These are phyloP conservation scores for Talaromyces sp. DNA, from an alignment of 2,329 filamentous ascomycete species.

Conservation along the genomic window DNA sequence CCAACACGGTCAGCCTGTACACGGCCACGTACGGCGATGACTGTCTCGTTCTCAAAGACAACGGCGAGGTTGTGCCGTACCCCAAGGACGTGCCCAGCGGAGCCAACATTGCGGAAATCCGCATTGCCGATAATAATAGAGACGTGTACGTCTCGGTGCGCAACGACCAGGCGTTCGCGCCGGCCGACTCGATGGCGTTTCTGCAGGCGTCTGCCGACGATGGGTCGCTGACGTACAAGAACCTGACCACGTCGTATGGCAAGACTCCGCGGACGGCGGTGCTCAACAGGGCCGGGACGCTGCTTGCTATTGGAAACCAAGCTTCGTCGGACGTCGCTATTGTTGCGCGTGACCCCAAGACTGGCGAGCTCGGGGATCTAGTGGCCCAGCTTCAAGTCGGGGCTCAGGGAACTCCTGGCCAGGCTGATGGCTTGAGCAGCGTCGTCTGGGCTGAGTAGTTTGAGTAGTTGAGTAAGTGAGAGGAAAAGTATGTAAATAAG, in stretches of 20 bases:
- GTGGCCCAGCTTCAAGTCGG: slow-evolving; percentile 27
- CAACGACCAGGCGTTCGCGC: slow-evolving; percentile 22
- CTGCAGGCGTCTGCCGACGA: slow-evolving; percentile 21
- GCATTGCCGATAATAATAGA: slow-evolving; percentile 11
- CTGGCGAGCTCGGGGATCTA: slow-evolving; percentile 51
- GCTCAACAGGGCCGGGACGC: slow-evolving; percentile 58
- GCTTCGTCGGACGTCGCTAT: slow-evolving; percentile 56
- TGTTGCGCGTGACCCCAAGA: slow-evolving; percentile 53
- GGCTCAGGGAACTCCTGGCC: slow-evolving; percentile 19
- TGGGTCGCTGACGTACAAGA: slow-evolving; percentile 57
- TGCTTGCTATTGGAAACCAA: slow-evolving; percentile 64
- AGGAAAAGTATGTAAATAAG: neutral
- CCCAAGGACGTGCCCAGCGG: slow-evolving; percentile 19
- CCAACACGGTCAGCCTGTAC: slow-evolving; percentile 41
- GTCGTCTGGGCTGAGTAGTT: slow-evolving; percentile 29
- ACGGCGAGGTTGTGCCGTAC: slow-evolving; percentile 9
- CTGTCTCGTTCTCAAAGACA: slow-evolving; percentile 20
- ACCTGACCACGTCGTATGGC: slow-evolving; percentile 59
- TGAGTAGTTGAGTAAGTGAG: no score
- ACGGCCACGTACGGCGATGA: slow-evolving; percentile 22
- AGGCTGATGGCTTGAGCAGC: slow-evolving; percentile 28
- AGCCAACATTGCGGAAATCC: slow-evolving; percentile 23
- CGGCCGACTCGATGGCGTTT: slow-evolving; percentile 20
- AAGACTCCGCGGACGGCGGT: slow-evolving; percentile 62
- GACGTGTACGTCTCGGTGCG: slow-evolving; percentile 28